A percentile compares a stretch with the other conserved stretches of the same genome.
phyloP scores from a whole-genome alignment of 352 stramenopile species.

The Phytophthora boehmeriae region DNA sequence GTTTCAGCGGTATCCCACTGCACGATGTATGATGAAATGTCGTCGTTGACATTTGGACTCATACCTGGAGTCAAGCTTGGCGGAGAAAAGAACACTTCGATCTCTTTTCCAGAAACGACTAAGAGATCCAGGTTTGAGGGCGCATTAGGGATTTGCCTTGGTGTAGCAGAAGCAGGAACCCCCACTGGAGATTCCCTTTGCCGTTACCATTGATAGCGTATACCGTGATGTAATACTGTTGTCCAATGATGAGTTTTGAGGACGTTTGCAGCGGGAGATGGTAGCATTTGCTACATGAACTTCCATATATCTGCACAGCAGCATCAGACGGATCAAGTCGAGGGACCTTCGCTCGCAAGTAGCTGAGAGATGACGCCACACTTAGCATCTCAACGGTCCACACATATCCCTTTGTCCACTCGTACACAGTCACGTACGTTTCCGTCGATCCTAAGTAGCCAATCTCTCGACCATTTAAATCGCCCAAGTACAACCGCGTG shows the following conservation, averaged over 20 bases:
- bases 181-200: slow-evolving; percentile 48
- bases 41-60: slow-evolving; percentile 74
- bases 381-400: slow-evolving; percentile 67
- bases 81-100: slow-evolving; percentile 92
- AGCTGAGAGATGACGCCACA: slow-evolving; percentile 42
- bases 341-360: slow-evolving; percentile 63
- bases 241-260: slow-evolving; percentile 52
- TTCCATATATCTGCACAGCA: slow-evolving; percentile 45
- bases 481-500: slow-evolving; percentile 60
- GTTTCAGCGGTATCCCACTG: slow-evolving; percentile 84
- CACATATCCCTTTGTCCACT: slow-evolving; percentile 77
- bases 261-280: slow-evolving; percentile 64
- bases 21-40: slow-evolving; percentile 90
- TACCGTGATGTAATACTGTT: slow-evolving; percentile 80
- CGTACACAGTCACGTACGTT: slow-evolving; percentile 52
- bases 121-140: slow-evolving; percentile 88
- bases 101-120: slow-evolving; percentile 87
- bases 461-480: slow-evolving; percentile 60
- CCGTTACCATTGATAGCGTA: slow-evolving; percentile 81
- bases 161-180: slow-evolving; percentile 47
- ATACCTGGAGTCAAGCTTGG: slow-evolving; percentile 62
- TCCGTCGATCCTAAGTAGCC: slow-evolving; percentile 53
- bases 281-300: slow-evolving; percentile 67
- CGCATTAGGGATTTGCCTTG: slow-evolving; percentile 85
- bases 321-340: slow-evolving; percentile 52